Base-by-base conservation (phyloP, 371 early-diverging fungal species). In the Actinomucor elegans region DNA sequence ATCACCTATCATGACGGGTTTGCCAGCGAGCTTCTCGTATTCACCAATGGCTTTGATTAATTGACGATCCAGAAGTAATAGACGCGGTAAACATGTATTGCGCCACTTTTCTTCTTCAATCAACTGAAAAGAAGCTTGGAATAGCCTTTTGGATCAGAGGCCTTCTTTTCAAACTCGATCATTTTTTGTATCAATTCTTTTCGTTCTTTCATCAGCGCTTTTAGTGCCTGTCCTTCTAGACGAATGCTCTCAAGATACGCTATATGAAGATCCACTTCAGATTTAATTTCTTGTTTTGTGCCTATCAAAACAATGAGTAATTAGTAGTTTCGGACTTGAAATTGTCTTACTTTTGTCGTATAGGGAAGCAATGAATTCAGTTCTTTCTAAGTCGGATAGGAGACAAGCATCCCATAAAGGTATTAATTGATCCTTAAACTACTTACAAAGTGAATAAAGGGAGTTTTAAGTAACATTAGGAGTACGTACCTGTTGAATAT, bases 51-150 rank as follows among this genome's bases (percentile, higher is more conserved):
- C 77, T 27, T 75, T 64, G 14, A 85, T 63, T 28, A 96, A 76
- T 5, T 73, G 63, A 33, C 78, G 71, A 66, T 96, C 95, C 49
- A 91, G 62, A 41, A 75, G 80, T n/a, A 93, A 54, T 36, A 96
- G 69, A 4, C 84, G 89, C 20, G 94, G 94, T 54, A 81, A 87
- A 32, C 93, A 91, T 3, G 83, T 84, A 46, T 91, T 91, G 27
- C 97, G 70, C 78, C 90, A 94, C 61, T 87, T 86, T 48, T 94
- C 95, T 67, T 96, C 94, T 62, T 91, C 91, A 20, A 85, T 53
- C 24, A 96, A 70, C 57, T 87, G 91, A 61, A 94, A 92, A 0
- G 91, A 91, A 9, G 86, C 77, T 52, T 84, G 82, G 55, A 92
- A 92, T 12, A 96, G 70, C 21, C 97, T 75, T 77, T 74, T 3